These are phyloP conservation scores for Jatropha curcas DNA, from an alignment of 345 rosid species.

Conservation along the genomic window DNA sequence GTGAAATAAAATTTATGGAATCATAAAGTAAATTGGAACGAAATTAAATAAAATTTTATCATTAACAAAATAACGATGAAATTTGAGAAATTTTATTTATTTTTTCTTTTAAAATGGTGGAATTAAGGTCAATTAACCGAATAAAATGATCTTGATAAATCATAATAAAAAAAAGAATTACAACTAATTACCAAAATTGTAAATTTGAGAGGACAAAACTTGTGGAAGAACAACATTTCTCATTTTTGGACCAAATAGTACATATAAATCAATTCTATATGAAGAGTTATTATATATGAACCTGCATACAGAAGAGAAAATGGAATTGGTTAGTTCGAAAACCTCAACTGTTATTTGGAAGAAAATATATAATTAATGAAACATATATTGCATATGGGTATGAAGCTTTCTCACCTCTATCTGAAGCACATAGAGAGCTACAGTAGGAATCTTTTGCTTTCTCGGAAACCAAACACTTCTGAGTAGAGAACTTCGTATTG, in stretches of 20 bases:
- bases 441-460: too few species aligned
- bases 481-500: too few species aligned
- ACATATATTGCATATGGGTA: too few species aligned
- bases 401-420: not conserved
- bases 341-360: too few species aligned
- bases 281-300: not conserved
- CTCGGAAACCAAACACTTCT: too few species aligned
- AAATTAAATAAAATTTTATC: too few species aligned
- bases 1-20: too few species aligned
- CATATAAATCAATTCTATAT: not conserved
- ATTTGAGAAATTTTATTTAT: not conserved
- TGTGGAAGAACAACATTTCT: constrained; percentile 41
- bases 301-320: not conserved
- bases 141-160: too few species aligned
- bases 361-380: too few species aligned
- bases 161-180: not conserved
- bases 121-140: too few species aligned
- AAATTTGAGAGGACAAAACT: constrained; percentile 29
- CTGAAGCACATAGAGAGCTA: not conserved
- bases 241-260: constrained; percentile 30
- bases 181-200: constrained; percentile 28
- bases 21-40: too few species aligned
- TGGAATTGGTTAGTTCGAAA: not conserved
- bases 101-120: not conserved
- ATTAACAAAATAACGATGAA: too few species aligned